phyloP scores from a whole-genome alignment of 139 green algal genomes.

The Picochlorum sp. region DNA sequence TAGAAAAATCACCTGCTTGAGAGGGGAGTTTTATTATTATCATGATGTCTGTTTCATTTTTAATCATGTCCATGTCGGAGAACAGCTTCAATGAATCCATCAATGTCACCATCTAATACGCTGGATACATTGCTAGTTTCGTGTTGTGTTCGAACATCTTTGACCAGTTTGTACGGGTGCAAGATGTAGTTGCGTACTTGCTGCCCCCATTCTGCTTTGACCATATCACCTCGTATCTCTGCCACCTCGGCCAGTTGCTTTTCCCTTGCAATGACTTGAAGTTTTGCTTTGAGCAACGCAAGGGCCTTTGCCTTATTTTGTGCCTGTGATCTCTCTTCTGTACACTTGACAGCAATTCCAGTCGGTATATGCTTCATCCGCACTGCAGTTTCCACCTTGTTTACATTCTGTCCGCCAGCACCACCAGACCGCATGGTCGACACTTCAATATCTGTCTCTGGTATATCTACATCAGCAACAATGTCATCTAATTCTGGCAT shows the following conservation, averaged over 20 bases:
- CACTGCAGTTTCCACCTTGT: conserved; percentile 94
- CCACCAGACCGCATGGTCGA: conserved; percentile 67
- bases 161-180: conserved; percentile 95
- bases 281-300: conserved; percentile 59
- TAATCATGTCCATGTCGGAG: conserved; percentile 3
- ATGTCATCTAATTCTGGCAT: conserved; percentile 45
- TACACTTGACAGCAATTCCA: conserved; percentile 76
- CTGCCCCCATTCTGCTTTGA: conserved; percentile 92
- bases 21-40: too few relatives aligned
- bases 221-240: conserved; percentile 83
- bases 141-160: conserved; percentile 70
- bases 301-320: conserved; percentile 45
- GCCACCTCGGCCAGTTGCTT: conserved; percentile 59
- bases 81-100: conserved; percentile 21
- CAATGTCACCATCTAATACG: conserved; percentile 70
- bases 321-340: conserved; percentile 66
- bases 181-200: conserved; percentile 98
- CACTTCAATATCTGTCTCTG: conserved; percentile 81
- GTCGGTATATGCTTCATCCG: conserved; percentile 83
- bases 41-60: too few relatives aligned
- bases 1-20: conserved; percentile 1
- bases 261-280: conserved; percentile 83
- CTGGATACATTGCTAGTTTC: conserved; percentile 54
- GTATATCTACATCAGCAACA: conserved; percentile 37
- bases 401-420: conserved; percentile 93